Evolutionary conservation across 2,329 filamentous ascomycete species (phyloP).

Genomic region (Chaetomiaceae sp.): DNA sequence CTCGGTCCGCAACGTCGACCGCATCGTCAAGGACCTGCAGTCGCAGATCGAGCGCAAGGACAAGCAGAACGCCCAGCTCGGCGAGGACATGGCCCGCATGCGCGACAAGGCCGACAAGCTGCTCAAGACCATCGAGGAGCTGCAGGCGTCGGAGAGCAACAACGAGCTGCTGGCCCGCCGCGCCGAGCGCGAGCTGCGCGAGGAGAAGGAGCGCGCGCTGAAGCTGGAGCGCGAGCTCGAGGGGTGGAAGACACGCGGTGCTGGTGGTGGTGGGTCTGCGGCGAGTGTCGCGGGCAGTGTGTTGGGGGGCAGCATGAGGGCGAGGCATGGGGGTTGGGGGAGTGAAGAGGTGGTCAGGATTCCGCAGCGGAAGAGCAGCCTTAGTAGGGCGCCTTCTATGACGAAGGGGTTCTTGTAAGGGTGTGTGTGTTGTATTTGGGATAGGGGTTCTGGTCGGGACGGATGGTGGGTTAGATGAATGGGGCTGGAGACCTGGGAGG

Average conservation of each 20-base stretch:
- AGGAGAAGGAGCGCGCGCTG: constrained; percentile 77
- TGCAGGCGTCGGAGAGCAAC: constrained; percentile 80
- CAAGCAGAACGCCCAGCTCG: constrained; percentile 73
- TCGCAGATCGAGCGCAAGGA: constrained; percentile 89
- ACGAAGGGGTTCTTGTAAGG: constrained; percentile 70
- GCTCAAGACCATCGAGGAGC: constrained; percentile 85
- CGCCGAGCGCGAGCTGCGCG: constrained; percentile 82
- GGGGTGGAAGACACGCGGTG: constrained; percentile 66
- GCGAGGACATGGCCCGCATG: constrained; percentile 77
- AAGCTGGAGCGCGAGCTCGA: constrained; percentile 86
- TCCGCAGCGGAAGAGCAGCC: constrained; percentile 61
- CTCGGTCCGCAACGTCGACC: constrained; percentile 86
- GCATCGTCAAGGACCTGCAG: constrained; percentile 88
- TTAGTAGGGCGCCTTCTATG: constrained; percentile 60
- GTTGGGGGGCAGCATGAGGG: constrained; percentile 29
- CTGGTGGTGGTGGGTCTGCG: constrained; percentile 15
- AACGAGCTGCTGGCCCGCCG: constrained; percentile 77
- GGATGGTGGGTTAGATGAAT: too few species aligned
- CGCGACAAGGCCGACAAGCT: constrained; percentile 90
- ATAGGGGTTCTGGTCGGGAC: background rate
- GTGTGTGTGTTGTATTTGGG: background rate
- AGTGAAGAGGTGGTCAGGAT: constrained; percentile 47
- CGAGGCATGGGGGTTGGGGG: constrained; percentile 43
- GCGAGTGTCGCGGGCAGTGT: constrained; percentile 23
- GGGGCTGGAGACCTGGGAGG: too few species aligned